phyloP scores from a whole-genome alignment of 1,139 yeast genomes.

The Meyerozyma carpophila region DNA sequence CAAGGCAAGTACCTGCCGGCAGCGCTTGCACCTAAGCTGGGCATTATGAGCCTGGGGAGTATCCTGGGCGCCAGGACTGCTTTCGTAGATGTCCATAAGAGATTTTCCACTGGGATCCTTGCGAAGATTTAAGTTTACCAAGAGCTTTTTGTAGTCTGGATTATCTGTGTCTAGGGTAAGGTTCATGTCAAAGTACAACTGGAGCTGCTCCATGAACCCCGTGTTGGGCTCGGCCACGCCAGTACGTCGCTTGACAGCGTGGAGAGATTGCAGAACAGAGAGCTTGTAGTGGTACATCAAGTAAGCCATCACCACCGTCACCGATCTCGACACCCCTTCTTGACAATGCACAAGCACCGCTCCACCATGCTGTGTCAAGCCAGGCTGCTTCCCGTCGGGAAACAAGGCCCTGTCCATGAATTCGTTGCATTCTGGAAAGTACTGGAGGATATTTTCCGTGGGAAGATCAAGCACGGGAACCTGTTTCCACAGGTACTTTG shows the following conservation, averaged over 20 bases:
- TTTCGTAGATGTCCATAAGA: constrained; percentile 9
- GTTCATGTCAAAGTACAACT: constrained; percentile 44
- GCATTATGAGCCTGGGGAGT: constrained; percentile 11
- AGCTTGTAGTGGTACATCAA: constrained; percentile 70
- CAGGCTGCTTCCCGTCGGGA: constrained; percentile 27
- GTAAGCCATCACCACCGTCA: constrained; percentile 66
- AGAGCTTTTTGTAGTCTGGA: constrained; percentile 22
- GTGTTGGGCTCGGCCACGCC: constrained; percentile 65
- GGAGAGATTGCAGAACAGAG: constrained; percentile 54
- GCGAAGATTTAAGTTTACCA: constrained; percentile 15
- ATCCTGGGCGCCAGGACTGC: constrained; percentile 1
- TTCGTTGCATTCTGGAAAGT: constrained; percentile 52
- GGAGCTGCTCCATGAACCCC: constrained; percentile 69
- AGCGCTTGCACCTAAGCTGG: constrained; percentile 62
- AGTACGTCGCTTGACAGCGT: constrained; percentile 64
- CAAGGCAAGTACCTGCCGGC: constrained; percentile 55
- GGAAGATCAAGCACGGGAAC: constrained; percentile 66
- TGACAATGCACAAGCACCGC: constrained; percentile 65
- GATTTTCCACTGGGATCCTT: constrained; percentile 7
- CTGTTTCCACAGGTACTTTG: constrained; percentile 51
- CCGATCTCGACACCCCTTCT: constrained; percentile 86
- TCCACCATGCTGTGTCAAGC: constrained; percentile 36
- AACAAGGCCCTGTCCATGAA: constrained; percentile 66
- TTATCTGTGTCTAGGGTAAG: constrained; percentile 20
- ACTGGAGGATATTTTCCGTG: constrained; percentile 57